phyloP scores from a whole-genome alignment of 805 yeast species.

The Zygotorulaspora florentina region DNA sequence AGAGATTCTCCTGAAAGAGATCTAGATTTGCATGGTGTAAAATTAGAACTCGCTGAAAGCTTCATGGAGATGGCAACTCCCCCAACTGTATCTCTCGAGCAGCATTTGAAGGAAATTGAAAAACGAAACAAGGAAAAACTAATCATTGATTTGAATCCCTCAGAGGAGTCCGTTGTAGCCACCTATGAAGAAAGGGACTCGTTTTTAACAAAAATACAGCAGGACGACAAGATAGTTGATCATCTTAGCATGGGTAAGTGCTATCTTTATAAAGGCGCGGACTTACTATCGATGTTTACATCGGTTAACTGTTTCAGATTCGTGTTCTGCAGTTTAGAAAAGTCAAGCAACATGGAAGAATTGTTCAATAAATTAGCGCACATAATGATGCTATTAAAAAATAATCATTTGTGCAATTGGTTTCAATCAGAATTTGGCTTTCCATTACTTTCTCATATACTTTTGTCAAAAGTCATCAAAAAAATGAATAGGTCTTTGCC shows the following conservation, averaged over 20 bases:
- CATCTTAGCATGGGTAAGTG: slow-evolving; percentile 21
- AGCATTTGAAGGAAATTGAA: slow-evolving; percentile 1
- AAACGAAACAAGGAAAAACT: slow-evolving; percentile 17
- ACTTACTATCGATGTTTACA: slow-evolving; percentile 18
- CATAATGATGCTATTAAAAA: slow-evolving; percentile 17
- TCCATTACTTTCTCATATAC: slow-evolving; percentile 18
- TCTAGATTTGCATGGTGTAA: slow-evolving; percentile 3
- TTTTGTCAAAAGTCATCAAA: slow-evolving; percentile 13
- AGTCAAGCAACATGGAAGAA: slow-evolving; percentile 10
- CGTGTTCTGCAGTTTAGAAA: slow-evolving; percentile 16
- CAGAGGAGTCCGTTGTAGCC: slow-evolving; percentile 12
- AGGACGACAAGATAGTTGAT: slow-evolving; percentile 9
- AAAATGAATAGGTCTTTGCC: slow-evolving; percentile 29
- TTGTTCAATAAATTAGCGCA: slow-evolving; percentile 18
- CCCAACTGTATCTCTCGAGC: slow-evolving; percentile 4
- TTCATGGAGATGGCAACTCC: slow-evolving; percentile 10
- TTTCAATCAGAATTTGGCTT: slow-evolving; percentile 25
- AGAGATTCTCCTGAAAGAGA: slow-evolving; percentile 5
- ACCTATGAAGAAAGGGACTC: not conserved
- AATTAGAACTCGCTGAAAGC: slow-evolving; percentile 5
- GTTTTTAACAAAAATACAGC: not conserved
- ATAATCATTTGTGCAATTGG: slow-evolving; percentile 12
- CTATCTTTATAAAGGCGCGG: slow-evolving; percentile 17
- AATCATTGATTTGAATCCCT: slow-evolving; percentile 19
- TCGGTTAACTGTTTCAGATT: slow-evolving; percentile 17